These are phyloP conservation scores for Suhomyces sp. DNA, from an alignment of 805 yeast species.

Conservation along the genomic window DNA sequence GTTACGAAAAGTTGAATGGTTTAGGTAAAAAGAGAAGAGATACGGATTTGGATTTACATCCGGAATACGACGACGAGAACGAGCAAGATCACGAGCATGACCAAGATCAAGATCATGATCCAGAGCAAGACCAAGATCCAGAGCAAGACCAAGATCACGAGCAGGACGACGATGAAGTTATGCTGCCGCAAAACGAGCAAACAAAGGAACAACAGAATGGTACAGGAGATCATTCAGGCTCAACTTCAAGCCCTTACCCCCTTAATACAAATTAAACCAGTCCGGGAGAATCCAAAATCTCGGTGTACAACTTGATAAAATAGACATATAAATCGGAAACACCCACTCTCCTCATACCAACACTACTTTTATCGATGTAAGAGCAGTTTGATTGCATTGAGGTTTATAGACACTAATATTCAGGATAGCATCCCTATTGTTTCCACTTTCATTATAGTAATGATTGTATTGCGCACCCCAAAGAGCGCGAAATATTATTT, in stretches of 20 bases:
- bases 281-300: constrained; percentile 4
- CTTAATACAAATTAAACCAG: background rate
- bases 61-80: constrained; percentile 3
- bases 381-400: background rate
- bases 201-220: background rate
- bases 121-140: background rate
- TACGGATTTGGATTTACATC: constrained; percentile 3
- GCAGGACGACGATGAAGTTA: background rate
- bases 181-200: background rate
- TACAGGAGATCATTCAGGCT: constrained; percentile 5
- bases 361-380: background rate
- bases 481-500: background rate
- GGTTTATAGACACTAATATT: background rate
- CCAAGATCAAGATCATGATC: constrained; percentile 1
- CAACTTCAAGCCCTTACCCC: background rate
- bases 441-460: background rate
- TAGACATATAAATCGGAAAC: background rate
- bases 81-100: background rate
- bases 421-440: background rate
- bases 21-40: constrained; percentile 6
- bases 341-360: background rate
- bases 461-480: background rate
- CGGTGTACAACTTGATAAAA: constrained; percentile 6
- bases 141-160: background rate
- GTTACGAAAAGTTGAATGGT: constrained; percentile 46